Conservation (phyloP, 768 basidiomycete species). For the Termitomyces sp. region DNA sequence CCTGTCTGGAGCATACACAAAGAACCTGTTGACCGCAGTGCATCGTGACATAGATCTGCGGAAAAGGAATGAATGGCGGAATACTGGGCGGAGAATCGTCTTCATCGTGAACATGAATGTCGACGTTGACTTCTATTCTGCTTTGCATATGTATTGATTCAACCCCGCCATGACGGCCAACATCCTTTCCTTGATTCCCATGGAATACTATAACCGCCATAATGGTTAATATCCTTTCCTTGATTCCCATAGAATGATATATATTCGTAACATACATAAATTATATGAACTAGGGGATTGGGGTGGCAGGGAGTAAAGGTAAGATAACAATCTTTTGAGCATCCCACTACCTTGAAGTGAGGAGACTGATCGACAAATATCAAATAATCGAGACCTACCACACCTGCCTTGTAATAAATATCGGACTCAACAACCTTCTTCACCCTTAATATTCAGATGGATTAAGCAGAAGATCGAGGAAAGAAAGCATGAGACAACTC, state of each 20-base stretch:
- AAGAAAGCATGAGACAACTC: slow-evolving; percentile 9
- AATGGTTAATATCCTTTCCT: background rate
- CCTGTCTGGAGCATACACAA: slow-evolving; percentile 56
- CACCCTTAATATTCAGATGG: slow-evolving; percentile 24
- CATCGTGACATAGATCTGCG: slow-evolving; percentile 7
- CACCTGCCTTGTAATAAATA: slow-evolving; percentile 39
- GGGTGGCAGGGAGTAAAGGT: slow-evolving; percentile 39
- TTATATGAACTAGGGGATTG: background rate
- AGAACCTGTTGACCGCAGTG: slow-evolving; percentile 30
- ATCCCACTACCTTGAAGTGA: slow-evolving; percentile 46
- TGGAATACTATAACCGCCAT: background rate
- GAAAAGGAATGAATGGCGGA: background rate
- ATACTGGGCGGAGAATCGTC: background rate
- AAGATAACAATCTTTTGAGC: slow-evolving; percentile 47
- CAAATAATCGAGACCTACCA: slow-evolving; percentile 26
- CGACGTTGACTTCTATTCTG: too few species aligned
- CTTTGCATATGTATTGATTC: background rate
- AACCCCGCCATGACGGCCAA: background rate
- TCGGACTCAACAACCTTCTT: slow-evolving; percentile 36
- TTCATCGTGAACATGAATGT: slow-evolving; percentile 7
- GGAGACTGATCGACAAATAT: background rate
- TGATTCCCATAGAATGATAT: background rate
- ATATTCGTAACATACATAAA: background rate
- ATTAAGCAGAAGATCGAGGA: background rate
- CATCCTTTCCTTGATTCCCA: background rate